These are phyloP conservation scores for Endoconidiophora laricicola DNA, from an alignment of 2,329 filamentous ascomycete species.

Conservation along the genomic window DNA sequence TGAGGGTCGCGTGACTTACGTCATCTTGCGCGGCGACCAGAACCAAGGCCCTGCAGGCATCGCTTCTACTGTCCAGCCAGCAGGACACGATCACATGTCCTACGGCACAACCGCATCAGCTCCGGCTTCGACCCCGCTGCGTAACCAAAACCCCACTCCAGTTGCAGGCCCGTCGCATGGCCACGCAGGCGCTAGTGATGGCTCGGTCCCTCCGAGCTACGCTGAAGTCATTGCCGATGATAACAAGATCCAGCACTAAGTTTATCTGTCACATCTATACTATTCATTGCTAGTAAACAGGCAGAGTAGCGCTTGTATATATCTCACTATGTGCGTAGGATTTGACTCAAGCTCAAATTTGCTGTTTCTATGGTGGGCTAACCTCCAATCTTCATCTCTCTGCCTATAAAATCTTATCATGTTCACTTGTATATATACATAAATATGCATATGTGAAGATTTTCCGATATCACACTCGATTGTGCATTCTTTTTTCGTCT, in stretches of 20 bases:
- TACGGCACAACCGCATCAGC: conserved; percentile 28
- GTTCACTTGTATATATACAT: too few relatives aligned
- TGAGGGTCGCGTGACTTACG: conserved; percentile 54
- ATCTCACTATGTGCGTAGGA: too few relatives aligned
- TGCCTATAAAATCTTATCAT: too few relatives aligned
- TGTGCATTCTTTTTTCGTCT: too few relatives aligned
- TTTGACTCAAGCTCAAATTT: too few relatives aligned
- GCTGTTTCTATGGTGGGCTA: too few relatives aligned
- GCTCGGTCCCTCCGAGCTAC: conserved; percentile 62
- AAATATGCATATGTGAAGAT: too few relatives aligned
- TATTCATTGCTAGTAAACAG: too few relatives aligned
- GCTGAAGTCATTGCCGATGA: conserved; percentile 80
- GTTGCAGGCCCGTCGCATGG: conserved; percentile 25
- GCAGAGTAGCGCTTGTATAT: too few relatives aligned
- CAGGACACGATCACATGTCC: conserved; percentile 24
- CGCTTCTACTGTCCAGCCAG: conserved; percentile 13
- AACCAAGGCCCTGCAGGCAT: conserved; percentile 23
- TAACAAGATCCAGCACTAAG: conserved; percentile 59
- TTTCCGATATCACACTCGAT: too few relatives aligned
- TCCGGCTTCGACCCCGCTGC: conserved; percentile 17
- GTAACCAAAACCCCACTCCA: conserved; percentile 20
- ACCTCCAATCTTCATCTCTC: too few relatives aligned
- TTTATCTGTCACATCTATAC: too few relatives aligned
- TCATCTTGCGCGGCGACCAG: conserved; percentile 42
- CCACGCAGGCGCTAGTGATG: conserved; percentile 23